Base-by-base conservation (phyloP, 345 rosid species). In the Populus alba region DNA sequence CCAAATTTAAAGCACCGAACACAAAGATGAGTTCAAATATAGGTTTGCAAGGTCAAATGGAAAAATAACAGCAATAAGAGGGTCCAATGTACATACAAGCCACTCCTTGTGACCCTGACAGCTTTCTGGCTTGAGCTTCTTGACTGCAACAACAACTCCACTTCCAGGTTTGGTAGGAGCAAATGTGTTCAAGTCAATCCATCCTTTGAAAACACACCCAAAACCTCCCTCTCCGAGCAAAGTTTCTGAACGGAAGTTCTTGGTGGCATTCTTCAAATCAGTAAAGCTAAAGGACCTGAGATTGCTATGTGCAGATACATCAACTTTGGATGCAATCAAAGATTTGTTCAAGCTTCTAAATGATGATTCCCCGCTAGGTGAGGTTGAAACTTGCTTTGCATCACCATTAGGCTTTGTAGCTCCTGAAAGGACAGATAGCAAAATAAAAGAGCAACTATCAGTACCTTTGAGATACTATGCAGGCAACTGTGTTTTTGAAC, bases 21-120 rank as follows among this genome's bases (percentile, higher is more conserved):
- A 57, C 23, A 41, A 83, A 77, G 4, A 39, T 6, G 27, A 76
- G 37, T 66, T 43, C n/a, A 77, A 23, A 66, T 53, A 47, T 47
- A 47, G 23, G 53, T 70, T 66, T 49, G 31, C n/a, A 67, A 66
- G 38, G 33, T 20, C 41, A 75, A 27, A 51, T 66, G 72, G 43
- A 29, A 68, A 72, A 70, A 66, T 33, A 65, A 8, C 22, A 55
- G 41, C 43, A 18, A 59, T 12, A 70, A 47, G 9, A 18, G 7
- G 31, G 29, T 7, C 66, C 27, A 74, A 13, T 43, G 73, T 31
- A 83, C 91, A 16, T 91, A 89, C 95, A 81, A 91, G 92, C 95
- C 95, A 91, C 79, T 91, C 95, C 83, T 85, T 89, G 78, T 91
- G 92, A 55, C 95, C 95, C 80, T 91, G 95, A 78, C 80, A 89